Evolutionary conservation across 495 filamentous ascomycete genomes (phyloP), one percentile per base, ranked within the genome.

Genomic region (Pyrenopolyporus hunteri): DNA sequence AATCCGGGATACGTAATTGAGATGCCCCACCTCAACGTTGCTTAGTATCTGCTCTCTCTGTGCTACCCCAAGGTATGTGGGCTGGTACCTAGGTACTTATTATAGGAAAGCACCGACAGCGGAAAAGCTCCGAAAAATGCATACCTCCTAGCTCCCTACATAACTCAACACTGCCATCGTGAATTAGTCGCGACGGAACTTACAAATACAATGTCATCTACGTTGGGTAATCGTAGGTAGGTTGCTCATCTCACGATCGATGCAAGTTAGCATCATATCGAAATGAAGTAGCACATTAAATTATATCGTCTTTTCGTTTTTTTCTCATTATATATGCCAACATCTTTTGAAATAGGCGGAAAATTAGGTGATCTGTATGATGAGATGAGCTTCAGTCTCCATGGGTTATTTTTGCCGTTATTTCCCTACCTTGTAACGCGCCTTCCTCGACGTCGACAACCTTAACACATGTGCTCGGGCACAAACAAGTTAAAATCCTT

Each of bases 331-430:
- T 54, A 49, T 52, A 43, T 36, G 43, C 10, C 17, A 19, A 29
- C 44, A 23, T 28, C 11, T 44, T n/a, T n/a, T n/a, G n/a, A n/a
- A n/a, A n/a, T n/a, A n/a, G n/a, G n/a, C n/a, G n/a, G n/a, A n/a
- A n/a, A n/a, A n/a, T n/a, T n/a, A n/a, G n/a, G n/a, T n/a, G n/a
- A n/a, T n/a, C n/a, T 13, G 13, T 39, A 10, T 36, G 4, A 53
- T 46, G 45, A 31, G 25, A 45, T 43, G 60, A 13, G 33, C 22
- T 57, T n/a, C n/a, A n/a, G 23, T 54, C 44, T 52, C 29, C 22
- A 31, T 56, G 62, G 40, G 37, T 28, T 22, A 48, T 60, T n/a
- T n/a, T n/a, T n/a, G n/a, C n/a, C n/a, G 51, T 25, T 28, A 57
- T 19, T 55, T 19, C 47, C 47, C 47, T 25, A 14, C 37, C 11